A percentile compares a stretch with the other conserved stretches of the same genome.
These are phyloP conservation scores for Haplographium delicatum DNA, from an alignment of 495 filamentous ascomycete genomes.

Conservation along the genomic window DNA sequence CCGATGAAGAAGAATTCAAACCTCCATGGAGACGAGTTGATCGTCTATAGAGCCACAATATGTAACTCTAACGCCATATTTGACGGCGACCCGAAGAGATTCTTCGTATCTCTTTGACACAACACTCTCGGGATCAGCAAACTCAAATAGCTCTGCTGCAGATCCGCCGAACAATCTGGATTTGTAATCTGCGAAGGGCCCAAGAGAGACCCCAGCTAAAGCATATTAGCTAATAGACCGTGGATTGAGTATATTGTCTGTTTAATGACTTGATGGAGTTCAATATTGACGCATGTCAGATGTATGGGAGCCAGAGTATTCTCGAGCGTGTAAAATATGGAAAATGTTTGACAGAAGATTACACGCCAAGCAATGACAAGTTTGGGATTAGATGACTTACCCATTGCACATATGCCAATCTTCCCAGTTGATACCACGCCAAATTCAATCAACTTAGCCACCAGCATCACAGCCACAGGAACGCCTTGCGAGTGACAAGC, in stretches of 20 bases:
- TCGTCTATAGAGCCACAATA: conserved; percentile 94
- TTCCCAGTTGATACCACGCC: conserved; percentile 62
- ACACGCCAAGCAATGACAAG: background rate
- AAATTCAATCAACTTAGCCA: conserved; percentile 82
- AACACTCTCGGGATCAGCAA: conserved; percentile 69
- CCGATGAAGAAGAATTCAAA: conserved; percentile 28
- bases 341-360: background rate
- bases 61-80: conserved; percentile 74
- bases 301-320: too few relatives aligned
- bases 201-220: conserved; percentile 81
- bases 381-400: conserved; percentile 25
- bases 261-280: too few relatives aligned
- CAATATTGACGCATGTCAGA: too few relatives aligned
- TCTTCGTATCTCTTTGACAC: conserved; percentile 79
- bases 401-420: conserved; percentile 84
- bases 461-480: conserved; percentile 86
- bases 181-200: conserved; percentile 83
- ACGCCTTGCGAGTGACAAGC: conserved; percentile 95
- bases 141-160: conserved; percentile 89
- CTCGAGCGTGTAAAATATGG: too few relatives aligned
- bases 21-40: conserved; percentile 88
- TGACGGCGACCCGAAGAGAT: conserved; percentile 64
- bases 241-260: too few relatives aligned
- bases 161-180: conserved; percentile 78
- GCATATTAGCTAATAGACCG: background rate